These are phyloP conservation scores for Auriscalpium orientale DNA, from an alignment of 768 basidiomycete species.

Conservation along the genomic window DNA sequence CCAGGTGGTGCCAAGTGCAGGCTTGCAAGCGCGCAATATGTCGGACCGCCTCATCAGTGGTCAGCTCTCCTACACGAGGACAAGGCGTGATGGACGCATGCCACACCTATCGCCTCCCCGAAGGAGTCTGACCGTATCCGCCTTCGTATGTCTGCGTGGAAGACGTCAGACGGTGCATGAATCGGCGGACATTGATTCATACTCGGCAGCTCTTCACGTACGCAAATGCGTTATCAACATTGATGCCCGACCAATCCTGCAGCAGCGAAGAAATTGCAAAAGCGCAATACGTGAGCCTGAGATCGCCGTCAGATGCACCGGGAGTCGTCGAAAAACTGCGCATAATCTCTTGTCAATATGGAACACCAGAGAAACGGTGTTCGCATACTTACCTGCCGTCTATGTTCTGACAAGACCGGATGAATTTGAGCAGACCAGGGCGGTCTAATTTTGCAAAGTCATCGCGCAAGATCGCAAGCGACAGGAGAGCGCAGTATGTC, in stretches of 20 bases:
- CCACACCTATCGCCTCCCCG: constrained; percentile 78
- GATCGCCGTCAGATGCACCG: constrained; percentile 63
- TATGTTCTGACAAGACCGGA: constrained; percentile 62
- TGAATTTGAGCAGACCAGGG: constrained; percentile 53
- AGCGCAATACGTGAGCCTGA: constrained; percentile 82
- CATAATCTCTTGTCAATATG: neutral
- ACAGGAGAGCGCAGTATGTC: constrained; percentile 86
- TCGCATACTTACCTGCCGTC: constrained; percentile 69
- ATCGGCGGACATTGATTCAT: constrained; percentile 14
- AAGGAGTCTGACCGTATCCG: constrained; percentile 81
- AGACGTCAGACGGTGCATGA: neutral
- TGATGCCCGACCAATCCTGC: constrained; percentile 69
- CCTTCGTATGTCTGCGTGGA: constrained; percentile 77
- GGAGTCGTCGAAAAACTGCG: constrained; percentile 66
- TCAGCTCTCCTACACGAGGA: neutral
- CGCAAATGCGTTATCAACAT: constrained; percentile 47
- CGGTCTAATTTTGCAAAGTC: constrained; percentile 69
- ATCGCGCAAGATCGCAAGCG: constrained; percentile 82
- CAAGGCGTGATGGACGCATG: neutral
- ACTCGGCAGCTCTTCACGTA: constrained; percentile 75
- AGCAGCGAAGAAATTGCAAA: constrained; percentile 78
- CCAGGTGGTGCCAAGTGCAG: constrained; percentile 43
- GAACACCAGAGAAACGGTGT: constrained; percentile 4
- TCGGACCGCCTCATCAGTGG: constrained; percentile 66
- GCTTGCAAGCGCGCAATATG: constrained; percentile 84